phyloP scores from a whole-genome alignment of 2,329 filamentous ascomycete species.

The Pseudopyrenochaeta lycopersici region DNA sequence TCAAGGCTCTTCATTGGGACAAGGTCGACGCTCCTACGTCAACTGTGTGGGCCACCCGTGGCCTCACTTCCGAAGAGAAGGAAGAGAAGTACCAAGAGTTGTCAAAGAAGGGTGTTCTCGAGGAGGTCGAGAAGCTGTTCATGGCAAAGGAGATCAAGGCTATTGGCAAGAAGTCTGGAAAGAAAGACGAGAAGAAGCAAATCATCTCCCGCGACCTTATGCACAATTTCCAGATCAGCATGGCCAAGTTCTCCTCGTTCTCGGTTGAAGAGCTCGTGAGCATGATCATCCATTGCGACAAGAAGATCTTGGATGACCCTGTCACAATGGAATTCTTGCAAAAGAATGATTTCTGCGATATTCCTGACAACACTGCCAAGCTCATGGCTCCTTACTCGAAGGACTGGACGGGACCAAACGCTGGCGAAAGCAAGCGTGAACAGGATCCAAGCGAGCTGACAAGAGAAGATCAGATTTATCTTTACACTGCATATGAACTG shows the following conservation, averaged over 20 bases:
- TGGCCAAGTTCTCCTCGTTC: constrained; percentile 90
- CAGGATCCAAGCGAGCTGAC: constrained; percentile 89
- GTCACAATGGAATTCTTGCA: constrained; percentile 98
- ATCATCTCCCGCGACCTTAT: constrained; percentile 86
- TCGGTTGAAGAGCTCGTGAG: constrained; percentile 85
- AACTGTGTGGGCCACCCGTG: constrained; percentile 90
- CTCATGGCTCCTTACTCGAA: constrained; percentile 94
- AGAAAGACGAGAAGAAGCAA: constrained; percentile 96
- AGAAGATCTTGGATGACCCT: constrained; percentile 83
- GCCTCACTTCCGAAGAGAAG: constrained; percentile 84
- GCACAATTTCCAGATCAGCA: constrained; percentile 70
- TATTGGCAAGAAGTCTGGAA: constrained; percentile 74
- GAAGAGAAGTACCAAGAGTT: constrained; percentile 97
- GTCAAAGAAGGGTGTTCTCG: constrained; percentile 91
- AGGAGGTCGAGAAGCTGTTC: constrained; percentile 97
- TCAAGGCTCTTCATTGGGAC: constrained; percentile 99
- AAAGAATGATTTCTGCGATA: constrained; percentile 89
- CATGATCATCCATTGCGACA: constrained; percentile 96
- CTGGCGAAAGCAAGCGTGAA: constrained; percentile 79
- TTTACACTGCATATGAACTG: constrained; percentile 91
- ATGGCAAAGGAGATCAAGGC: constrained; percentile 96
- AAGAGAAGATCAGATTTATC: constrained; percentile 92
- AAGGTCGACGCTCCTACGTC: constrained; percentile 93
- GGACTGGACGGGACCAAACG: constrained; percentile 92
- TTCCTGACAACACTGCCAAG: constrained; percentile 90